Evolutionary conservation across 176 grass and related monocot genomes (phyloP), one percentile per base, ranked within the genome.

Genomic region (Oryza officinalis): DNA sequence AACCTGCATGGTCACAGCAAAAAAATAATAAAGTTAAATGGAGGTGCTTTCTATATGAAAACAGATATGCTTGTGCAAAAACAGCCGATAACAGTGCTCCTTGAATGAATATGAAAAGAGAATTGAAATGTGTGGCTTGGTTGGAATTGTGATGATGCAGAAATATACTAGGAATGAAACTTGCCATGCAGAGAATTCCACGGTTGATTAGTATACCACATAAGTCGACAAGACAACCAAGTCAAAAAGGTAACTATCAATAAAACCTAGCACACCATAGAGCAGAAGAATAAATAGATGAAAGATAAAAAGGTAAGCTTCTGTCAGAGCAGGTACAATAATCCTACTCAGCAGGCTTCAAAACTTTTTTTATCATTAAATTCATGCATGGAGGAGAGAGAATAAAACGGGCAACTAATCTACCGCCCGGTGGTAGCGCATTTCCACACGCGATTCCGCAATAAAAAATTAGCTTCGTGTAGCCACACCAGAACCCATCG

Each of bases 1-100:
- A 84, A 66, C 96, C 96, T 98, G 61, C 77, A 84, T 85, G 11
- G 57, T 80, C 73, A 83, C 44, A 47, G 64, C 43, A 41, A 75
- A 37, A 60, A 22, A 23, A n/a, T 30, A 10, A 60, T 23, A 60
- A 60, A 23, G 54, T 60, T 52, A 52, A 60, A 60, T 60, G 54
- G 22, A 60, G 22, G 54, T 60, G 50, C 20, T 54, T 6, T 20
- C 20, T 20, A 5, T 54, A 54, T 54, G 50, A 54, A 54, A 54
- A 22, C 14, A 52, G 7, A 59, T 22, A n/a, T 23, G 54, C 17
- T 52, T 60, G 2, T 60, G 54, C 22, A n/a, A 60, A 60, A 60
- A 60, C 22, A 60, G 22, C 23, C 5, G 1, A 60, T 23, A 60
- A 60, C 4, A 60, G 22, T 60, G 54, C 2, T 23, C 22, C 18